Evolutionary conservation across 345 rosid genomes (phyloP).

Genomic region (Corymbia maculata): DNA sequence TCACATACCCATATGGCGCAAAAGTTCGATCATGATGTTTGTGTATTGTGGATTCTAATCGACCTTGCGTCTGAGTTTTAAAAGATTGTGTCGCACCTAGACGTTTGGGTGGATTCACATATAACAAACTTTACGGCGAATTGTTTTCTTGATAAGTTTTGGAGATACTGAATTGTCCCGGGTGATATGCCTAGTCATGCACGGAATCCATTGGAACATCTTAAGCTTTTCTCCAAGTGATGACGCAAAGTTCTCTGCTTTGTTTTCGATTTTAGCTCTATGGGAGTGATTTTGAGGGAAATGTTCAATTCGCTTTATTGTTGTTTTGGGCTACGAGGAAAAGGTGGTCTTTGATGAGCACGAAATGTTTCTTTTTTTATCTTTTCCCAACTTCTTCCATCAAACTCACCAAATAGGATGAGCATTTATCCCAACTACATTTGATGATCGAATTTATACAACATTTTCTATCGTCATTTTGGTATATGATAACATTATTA

Average conservation of each 20-base stretch:
- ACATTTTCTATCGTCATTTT: no score
- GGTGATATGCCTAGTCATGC: background rate
- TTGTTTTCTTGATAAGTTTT: background rate
- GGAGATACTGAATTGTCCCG: background rate
- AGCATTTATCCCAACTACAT: background rate
- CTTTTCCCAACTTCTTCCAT: no score
- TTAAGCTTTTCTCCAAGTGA: background rate
- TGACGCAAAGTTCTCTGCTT: accelerated
- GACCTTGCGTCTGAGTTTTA: background rate
- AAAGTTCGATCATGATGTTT: background rate
- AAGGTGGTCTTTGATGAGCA: accelerated
- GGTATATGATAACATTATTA: no score
- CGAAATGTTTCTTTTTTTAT: no score
- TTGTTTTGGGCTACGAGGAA: background rate
- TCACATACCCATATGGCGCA: background rate
- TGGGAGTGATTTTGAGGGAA: background rate
- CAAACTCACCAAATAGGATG: background rate
- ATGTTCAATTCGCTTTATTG: background rate
- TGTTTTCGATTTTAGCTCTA: accelerated
- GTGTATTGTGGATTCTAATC: background rate
- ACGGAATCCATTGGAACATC: background rate
- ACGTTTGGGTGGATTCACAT: background rate
- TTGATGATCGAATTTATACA: no score
- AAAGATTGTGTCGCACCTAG: background rate
- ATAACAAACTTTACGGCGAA: accelerated